Percentiles rank a stretch among this genome's conserved stretches.
Conservation (phyloP, 228 moss, liverwort and hornwort genomes). For the Sphagnum fallax region DNA sequence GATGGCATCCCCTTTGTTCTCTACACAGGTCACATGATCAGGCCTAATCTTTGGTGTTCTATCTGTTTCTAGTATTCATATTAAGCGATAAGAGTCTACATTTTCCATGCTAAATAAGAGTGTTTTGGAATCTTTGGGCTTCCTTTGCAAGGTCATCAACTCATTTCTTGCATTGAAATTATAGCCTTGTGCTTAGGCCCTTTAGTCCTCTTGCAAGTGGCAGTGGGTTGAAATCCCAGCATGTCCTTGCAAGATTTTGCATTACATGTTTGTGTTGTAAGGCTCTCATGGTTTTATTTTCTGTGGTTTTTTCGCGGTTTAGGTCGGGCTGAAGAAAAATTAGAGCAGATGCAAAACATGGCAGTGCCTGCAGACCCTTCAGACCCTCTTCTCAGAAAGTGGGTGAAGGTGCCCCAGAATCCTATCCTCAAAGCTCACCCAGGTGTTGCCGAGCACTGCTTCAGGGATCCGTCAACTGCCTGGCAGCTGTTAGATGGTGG, state of each 20-base stretch:
- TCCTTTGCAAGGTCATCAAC: too few relatives aligned
- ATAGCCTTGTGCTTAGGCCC: not conserved
- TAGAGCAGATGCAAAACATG: conserved; percentile 51
- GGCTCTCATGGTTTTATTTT: not conserved
- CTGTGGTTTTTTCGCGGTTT: not conserved
- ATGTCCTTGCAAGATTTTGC: not conserved
- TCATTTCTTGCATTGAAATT: not conserved
- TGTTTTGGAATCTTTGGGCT: too few relatives aligned
- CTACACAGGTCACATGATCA: conserved; percentile 41
- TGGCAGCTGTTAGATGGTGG: conserved; percentile 60
- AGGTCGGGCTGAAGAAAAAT: conserved; percentile 8
- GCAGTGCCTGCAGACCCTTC: conserved; percentile 50
- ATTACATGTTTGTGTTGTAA: not conserved
- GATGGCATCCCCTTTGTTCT: conserved; percentile 56
- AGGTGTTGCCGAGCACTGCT: conserved; percentile 24
- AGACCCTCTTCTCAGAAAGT: conserved; percentile 57
- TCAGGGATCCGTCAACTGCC: conserved; percentile 77
- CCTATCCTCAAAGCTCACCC: conserved; percentile 44
- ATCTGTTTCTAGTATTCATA: not conserved
- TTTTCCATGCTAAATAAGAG: too few relatives aligned
- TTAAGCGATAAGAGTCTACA: too few relatives aligned
- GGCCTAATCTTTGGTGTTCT: not conserved
- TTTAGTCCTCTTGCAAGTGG: too few relatives aligned
- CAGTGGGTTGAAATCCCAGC: too few relatives aligned
- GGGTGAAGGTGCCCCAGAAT: conserved; percentile 43